A percentile compares a stretch with the other conserved stretches of the same genome.
Conservation (phyloP, 192 early-diverging fungal genomes). For the Linderina pennispora region DNA sequence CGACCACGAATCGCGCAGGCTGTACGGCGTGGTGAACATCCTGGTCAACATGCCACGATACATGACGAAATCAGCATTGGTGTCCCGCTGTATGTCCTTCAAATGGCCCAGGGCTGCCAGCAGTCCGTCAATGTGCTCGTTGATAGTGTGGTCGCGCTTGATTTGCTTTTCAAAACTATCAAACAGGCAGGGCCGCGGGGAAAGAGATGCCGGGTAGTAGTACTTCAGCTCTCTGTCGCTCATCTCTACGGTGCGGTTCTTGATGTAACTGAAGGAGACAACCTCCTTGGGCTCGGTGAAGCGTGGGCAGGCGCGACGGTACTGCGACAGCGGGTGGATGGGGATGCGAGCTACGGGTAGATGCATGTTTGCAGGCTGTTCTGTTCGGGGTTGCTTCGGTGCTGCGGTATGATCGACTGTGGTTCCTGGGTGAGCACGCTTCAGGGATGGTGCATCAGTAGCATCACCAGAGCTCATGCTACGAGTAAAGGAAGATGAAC, state of each 20-base stretch:
- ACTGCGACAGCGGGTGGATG: conserved; percentile 34
- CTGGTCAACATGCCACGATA: conserved; percentile 91
- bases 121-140: conserved; percentile 81
- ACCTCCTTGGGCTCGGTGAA: conserved; percentile 63
- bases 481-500: too few relatives aligned
- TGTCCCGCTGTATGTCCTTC: background rate
- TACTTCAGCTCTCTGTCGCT: conserved; percentile 47
- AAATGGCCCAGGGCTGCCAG: conserved; percentile 54
- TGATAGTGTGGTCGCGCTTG: conserved; percentile 47
- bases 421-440: too few relatives aligned
- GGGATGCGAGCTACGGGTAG: background rate
- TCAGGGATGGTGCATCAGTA: too few relatives aligned
- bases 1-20: conserved; percentile 70
- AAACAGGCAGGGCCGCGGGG: conserved; percentile 48
- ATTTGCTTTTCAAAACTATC: conserved; percentile 67
- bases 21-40: conserved; percentile 74
- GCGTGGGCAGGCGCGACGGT: conserved; percentile 30
- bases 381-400: too few relatives aligned
- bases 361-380: too few relatives aligned
- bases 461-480: too few relatives aligned
- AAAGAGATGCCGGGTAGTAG: conserved; percentile 10
- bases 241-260: conserved; percentile 51
- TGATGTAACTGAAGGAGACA: conserved; percentile 59
- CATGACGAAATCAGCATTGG: conserved; percentile 51
- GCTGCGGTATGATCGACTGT: background rate